Conservation (phyloP, 768 basidiomycete genomes). For the Mycena pura region DNA sequence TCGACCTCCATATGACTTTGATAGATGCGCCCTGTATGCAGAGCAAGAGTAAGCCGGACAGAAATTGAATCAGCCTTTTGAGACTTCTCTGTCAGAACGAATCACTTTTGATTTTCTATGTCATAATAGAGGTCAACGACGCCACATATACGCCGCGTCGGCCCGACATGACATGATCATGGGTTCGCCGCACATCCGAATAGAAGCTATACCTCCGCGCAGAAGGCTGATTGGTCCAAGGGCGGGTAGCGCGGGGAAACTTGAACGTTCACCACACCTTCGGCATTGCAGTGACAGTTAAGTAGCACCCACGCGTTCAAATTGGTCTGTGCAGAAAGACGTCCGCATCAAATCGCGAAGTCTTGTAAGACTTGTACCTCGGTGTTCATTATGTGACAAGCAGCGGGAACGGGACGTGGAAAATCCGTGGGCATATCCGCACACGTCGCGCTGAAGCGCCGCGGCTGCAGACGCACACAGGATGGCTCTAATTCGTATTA, state of each 20-base stretch:
- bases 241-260: constrained; percentile 15
- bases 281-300: not conserved
- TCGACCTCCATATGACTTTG: too few relatives aligned
- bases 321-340: too few relatives aligned
- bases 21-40: not conserved
- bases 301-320: not conserved
- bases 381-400: too few relatives aligned
- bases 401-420: too few relatives aligned
- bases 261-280: not conserved
- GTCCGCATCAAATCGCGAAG: not conserved
- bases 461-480: too few relatives aligned
- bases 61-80: not conserved
- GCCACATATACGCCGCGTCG: not conserved
- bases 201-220: not conserved
- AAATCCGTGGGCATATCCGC: too few relatives aligned
- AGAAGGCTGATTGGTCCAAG: not conserved
- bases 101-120: not conserved
- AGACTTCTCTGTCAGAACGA: not conserved
- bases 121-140: not conserved
- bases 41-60: not conserved
- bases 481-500: too few relatives aligned
- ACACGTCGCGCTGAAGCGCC: too few relatives aligned
- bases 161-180: not conserved
- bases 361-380: too few relatives aligned
- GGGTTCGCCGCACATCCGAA: constrained; percentile 4